Evolutionary conservation across 1,284 basidiomycete species (phyloP), one percentile per base, ranked within the genome.

Genomic region (Puccinia triticina): DNA sequence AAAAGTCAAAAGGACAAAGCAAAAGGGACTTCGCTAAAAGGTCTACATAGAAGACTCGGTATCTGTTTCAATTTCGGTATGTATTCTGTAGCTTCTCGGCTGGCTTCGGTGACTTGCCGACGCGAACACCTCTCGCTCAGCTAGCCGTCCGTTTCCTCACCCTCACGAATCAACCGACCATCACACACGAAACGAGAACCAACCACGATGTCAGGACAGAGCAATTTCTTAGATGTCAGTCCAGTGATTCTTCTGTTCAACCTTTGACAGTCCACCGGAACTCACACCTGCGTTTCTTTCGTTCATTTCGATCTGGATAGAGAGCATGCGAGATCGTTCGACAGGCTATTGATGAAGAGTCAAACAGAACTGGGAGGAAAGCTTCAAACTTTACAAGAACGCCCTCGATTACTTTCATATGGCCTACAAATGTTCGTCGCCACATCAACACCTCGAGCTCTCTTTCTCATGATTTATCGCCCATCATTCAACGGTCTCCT

Each of bases 321-420:
- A 93, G 93, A 87, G 96, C 96, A 50, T 95, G 98, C 86, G 93
- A 95, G 86, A 92, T 98, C 84, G 95, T 98, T 66, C 94, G 96
- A 88, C 85, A 86, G 81, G 96, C 96, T 78, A 98, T 98, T 87
- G 95, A 98, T 85, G 93, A 94, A 85, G 96, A 99, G 90, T 91
- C 84, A 95, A 95, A 87, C 93, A 94, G 88, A 94, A 98, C 88
- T 99, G 98, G 88, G 82, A 75, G 43, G 66, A 67, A 43, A 69
- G 82, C 34, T 55, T 81, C 23, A 72, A 84, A 80, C 66, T 74
- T 21, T 95, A 95, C 88, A 93, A 94, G 89, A 97, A 98, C 90
- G 91, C 94, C 3, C 90, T 99, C 83, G 96, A 99, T 87, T 99
- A 97, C 88, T 99, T 99, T 88, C 95, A 98, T 93, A 93, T 98